Percentiles rank a stretch among this genome's conserved stretches.
Evolutionary conservation across 2,329 filamentous ascomycete species (phyloP).

Genomic region (Talaromyces rugulosus): DNA sequence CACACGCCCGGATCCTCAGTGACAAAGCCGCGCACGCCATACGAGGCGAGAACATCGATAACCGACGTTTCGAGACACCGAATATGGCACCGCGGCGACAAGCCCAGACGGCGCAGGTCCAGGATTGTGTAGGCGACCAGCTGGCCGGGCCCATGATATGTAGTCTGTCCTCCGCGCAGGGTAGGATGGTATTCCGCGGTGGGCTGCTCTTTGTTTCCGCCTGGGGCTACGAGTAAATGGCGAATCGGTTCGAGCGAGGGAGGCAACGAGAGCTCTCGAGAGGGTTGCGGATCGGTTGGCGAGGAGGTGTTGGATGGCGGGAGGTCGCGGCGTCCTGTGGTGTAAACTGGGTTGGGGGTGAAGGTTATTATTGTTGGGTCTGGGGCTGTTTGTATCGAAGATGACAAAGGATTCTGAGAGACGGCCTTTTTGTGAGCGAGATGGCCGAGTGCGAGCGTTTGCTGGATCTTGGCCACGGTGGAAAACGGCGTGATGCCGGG

Average conservation of each 20-base stretch:
- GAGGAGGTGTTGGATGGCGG: slow-evolving; percentile 34
- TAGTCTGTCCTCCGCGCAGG: slow-evolving; percentile 82
- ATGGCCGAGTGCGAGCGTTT: slow-evolving; percentile 52
- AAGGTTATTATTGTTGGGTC: slow-evolving; percentile 75
- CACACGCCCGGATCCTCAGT: slow-evolving; percentile 83
- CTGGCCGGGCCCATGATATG: slow-evolving; percentile 93
- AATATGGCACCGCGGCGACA: slow-evolving; percentile 74
- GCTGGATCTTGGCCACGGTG: slow-evolving; percentile 54
- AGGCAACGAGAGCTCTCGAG: slow-evolving; percentile 37
- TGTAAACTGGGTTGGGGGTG: slow-evolving; percentile 78
- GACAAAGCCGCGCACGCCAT: slow-evolving; percentile 58
- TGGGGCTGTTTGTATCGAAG: slow-evolving; percentile 42
- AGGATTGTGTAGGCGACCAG: slow-evolving; percentile 87
- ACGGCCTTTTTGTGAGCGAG: slow-evolving; percentile 57
- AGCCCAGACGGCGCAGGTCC: slow-evolving; percentile 66
- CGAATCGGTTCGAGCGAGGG: slow-evolving; percentile 33
- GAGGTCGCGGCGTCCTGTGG: slow-evolving; percentile 77
- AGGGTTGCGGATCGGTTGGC: slow-evolving; percentile 17
- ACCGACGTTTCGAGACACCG: slow-evolving; percentile 72
- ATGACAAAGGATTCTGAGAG: slow-evolving; percentile 13
- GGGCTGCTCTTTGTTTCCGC: slow-evolving; percentile 23
- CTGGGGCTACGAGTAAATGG: slow-evolving; percentile 21
- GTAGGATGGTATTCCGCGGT: slow-evolving; percentile 64
- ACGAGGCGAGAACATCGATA: slow-evolving; percentile 59
- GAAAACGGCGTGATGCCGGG: slow-evolving; percentile 52